phyloP scores from a whole-genome alignment of 495 filamentous ascomycete genomes.

The Hypomontagnella submonticulosa region DNA sequence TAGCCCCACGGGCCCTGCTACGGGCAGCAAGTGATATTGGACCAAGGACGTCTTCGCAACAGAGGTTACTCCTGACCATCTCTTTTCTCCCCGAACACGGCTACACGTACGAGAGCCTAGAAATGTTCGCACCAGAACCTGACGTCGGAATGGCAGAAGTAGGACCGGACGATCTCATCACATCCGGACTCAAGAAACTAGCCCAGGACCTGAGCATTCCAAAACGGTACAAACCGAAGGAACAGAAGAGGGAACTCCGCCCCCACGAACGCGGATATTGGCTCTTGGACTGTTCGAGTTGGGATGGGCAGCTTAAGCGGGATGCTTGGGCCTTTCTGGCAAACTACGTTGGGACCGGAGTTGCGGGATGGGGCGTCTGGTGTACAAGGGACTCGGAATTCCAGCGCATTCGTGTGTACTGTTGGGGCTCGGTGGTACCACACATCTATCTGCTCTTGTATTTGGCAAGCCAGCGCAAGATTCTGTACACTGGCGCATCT shows the following conservation, averaged over 20 bases:
- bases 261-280: constrained; percentile 76
- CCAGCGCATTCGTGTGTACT: constrained; percentile 63
- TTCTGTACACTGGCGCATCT: constrained; percentile 61
- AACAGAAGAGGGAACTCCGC: constrained; percentile 61
- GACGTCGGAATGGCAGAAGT: constrained; percentile 37
- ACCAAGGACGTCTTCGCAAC: constrained; percentile 26
- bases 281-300: constrained; percentile 63
- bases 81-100: constrained; percentile 38
- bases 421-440: constrained; percentile 71
- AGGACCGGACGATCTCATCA: constrained; percentile 54
- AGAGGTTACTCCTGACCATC: constrained; percentile 26
- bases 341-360: constrained; percentile 65
- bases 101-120: constrained; percentile 47
- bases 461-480: constrained; percentile 67
- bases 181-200: constrained; percentile 64
- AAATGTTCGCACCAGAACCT: constrained; percentile 53
- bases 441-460: constrained; percentile 75
- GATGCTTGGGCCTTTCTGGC: constrained; percentile 71
- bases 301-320: constrained; percentile 51
- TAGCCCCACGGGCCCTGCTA: constrained; percentile 23
- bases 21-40: constrained; percentile 55
- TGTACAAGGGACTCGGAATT: constrained; percentile 53
- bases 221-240: constrained; percentile 63
- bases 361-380: constrained; percentile 76
- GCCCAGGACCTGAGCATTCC: constrained; percentile 61